Evolutionary conservation across 2,329 filamentous ascomycete genomes (phyloP).

Genomic region (Aspergillus uvarum): DNA sequence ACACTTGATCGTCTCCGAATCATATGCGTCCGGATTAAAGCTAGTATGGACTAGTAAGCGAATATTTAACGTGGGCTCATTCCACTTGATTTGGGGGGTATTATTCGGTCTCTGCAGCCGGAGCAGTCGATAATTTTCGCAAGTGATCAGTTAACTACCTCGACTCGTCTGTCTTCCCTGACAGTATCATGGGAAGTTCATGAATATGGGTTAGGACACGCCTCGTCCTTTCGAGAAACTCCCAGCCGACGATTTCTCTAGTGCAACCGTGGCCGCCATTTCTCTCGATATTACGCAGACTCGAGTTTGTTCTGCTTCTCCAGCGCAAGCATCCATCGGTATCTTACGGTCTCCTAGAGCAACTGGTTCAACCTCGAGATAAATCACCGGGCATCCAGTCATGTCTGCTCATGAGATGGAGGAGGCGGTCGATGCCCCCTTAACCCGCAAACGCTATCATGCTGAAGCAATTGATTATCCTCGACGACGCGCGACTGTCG

Average conservation of each 20-base stretch:
- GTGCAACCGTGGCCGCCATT: not conserved
- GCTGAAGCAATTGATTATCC: conserved; percentile 34
- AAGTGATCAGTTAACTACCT: not conserved
- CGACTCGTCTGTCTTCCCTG: not conserved
- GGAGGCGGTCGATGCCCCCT: conserved; percentile 14
- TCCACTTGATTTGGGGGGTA: not conserved
- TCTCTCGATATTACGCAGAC: not conserved
- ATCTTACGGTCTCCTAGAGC: not conserved
- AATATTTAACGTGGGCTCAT: not conserved
- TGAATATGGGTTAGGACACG: not conserved
- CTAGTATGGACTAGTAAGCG: not conserved
- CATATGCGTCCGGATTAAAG: not conserved
- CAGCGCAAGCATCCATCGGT: not conserved
- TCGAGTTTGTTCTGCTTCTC: not conserved
- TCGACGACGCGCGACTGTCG: conserved; percentile 35
- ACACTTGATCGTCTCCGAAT: not conserved
- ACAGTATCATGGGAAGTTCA: not conserved
- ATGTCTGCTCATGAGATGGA: conserved; percentile 26
- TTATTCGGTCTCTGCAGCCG: not conserved
- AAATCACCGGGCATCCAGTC: not conserved
- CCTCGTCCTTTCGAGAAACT: not conserved
- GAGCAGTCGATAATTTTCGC: not conserved
- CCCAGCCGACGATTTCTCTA: not conserved
- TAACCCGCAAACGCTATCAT: conserved; percentile 29
- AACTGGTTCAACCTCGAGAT: not conserved